These are phyloP conservation scores for Malassezia japonica DNA, from an alignment of 1,284 basidiomycete genomes.

Conservation along the genomic window DNA sequence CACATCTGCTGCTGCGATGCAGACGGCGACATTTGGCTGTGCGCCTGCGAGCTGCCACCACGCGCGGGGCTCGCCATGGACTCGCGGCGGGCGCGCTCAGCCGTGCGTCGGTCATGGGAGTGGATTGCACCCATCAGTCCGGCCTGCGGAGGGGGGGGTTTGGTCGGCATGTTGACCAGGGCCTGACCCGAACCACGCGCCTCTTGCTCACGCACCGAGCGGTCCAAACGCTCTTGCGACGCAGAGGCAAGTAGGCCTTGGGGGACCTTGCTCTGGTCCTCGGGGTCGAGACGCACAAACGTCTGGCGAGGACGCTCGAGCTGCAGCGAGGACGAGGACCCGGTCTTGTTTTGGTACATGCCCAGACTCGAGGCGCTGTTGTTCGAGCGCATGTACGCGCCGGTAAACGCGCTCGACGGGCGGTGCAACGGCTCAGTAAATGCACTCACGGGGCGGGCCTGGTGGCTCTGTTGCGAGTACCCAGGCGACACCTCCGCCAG, in stretches of 20 bases:
- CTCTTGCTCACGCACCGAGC: conserved; percentile 86
- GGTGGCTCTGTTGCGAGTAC: not conserved
- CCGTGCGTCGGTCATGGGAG: conserved; percentile 76
- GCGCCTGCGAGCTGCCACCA: conserved; percentile 43
- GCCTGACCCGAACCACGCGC: conserved; percentile 80
- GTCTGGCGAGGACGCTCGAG: conserved; percentile 23
- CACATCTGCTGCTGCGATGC: conserved; percentile 49
- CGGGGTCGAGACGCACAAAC: conserved; percentile 36
- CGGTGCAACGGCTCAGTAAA: not conserved
- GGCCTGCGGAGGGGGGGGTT: conserved; percentile 87
- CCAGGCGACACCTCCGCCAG: not conserved
- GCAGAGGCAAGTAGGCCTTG: conserved; percentile 89
- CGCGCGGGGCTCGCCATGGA: conserved; percentile 57
- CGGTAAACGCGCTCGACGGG: not conserved
- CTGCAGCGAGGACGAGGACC: not conserved
- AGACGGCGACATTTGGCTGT: not conserved
- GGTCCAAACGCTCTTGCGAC: conserved; percentile 85
- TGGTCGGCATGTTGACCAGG: conserved; percentile 83
- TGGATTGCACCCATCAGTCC: conserved; percentile 92
- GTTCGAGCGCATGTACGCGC: conserved; percentile 2
- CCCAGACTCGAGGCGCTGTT: not conserved
- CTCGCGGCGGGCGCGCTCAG: conserved; percentile 50
- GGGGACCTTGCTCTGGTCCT: conserved; percentile 54
- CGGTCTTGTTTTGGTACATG: not conserved
- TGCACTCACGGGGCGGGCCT: not conserved